Percentiles rank a stretch among this genome's conserved stretches.
These are phyloP conservation scores for Helianthus tuberosus DNA, from an alignment of 129 eudicot species.

Conservation along the genomic window DNA sequence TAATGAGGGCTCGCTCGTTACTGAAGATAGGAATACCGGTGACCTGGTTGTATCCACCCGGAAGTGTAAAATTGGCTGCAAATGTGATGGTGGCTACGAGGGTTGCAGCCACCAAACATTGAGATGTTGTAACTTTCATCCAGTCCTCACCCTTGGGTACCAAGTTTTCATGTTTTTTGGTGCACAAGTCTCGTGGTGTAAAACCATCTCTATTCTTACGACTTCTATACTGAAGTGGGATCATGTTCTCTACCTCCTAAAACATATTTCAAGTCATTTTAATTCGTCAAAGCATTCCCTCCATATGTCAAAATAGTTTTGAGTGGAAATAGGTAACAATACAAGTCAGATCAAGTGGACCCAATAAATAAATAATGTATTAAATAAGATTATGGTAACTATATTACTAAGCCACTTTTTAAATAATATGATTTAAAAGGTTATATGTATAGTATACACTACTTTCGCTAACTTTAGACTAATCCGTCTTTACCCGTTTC, in stretches of 20 bases:
- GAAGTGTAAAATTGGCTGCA: constrained; percentile 6
- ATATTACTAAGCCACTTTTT: neutral
- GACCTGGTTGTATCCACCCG: neutral
- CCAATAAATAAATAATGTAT: neutral
- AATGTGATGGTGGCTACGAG: constrained; percentile 17
- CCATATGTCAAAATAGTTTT: too few species aligned
- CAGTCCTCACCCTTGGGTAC: neutral
- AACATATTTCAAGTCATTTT: neutral
- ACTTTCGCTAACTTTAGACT: too few species aligned
- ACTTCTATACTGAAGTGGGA: neutral
- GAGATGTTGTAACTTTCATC: constrained; percentile 31
- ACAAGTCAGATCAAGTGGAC: too few species aligned
- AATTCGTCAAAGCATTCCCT: neutral
- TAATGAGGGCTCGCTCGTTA: neutral
- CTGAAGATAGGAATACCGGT: constrained; percentile 9
- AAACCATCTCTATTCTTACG: neutral
- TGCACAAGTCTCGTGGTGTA: neutral
- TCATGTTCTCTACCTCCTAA: constrained; percentile 5
- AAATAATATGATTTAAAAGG: too few species aligned
- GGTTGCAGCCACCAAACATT: constrained; percentile 14
- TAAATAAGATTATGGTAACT: neutral
- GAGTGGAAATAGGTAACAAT: too few species aligned
- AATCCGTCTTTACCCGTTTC: too few species aligned
- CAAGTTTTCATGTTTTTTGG: neutral
- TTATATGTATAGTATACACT: too few species aligned